phyloP scores from a whole-genome alignment of 2,329 filamentous ascomycete species.

The Ophiostoma novo-ulmi region DNA sequence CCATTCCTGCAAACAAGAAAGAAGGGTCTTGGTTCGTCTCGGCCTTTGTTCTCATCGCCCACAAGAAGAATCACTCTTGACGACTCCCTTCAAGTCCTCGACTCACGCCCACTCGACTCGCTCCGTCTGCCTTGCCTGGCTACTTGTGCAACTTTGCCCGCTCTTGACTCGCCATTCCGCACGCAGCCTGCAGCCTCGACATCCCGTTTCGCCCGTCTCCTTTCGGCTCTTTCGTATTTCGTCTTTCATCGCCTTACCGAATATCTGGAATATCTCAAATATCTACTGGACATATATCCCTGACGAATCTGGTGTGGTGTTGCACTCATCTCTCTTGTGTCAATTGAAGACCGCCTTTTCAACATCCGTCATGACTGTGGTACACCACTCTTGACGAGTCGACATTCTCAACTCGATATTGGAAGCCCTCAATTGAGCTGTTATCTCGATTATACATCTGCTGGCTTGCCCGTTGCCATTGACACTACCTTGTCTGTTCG shows the following conservation, averaged over 20 bases:
- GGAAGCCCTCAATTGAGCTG: not conserved
- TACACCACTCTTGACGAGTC: constrained; percentile 16
- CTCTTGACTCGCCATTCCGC: constrained; percentile 4
- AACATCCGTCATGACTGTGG: constrained; percentile 21
- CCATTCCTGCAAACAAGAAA: not conserved
- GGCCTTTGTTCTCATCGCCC: not conserved
- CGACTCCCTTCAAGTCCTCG: not conserved
- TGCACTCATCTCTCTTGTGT: not conserved
- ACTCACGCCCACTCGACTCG: not conserved
- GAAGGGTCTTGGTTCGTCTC: constrained; percentile 1
- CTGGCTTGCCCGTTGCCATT: not conserved
- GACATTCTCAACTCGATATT: constrained; percentile 14
- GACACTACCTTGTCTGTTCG: not conserved
- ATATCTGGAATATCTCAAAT: not conserved
- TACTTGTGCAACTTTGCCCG: not conserved
- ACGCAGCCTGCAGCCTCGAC: not conserved
- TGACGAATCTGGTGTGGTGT: constrained; percentile 13
- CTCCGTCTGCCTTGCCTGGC: not conserved
- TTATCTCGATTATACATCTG: not conserved
- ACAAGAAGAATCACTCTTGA: no score
- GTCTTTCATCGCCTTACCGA: not conserved
- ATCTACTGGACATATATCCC: not conserved
- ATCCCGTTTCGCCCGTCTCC: not conserved
- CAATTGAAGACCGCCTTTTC: constrained; percentile 4
- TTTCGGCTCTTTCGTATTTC: not conserved